phyloP scores from a whole-genome alignment of 192 early-diverging fungal species.

The Spinellus fusiger region DNA sequence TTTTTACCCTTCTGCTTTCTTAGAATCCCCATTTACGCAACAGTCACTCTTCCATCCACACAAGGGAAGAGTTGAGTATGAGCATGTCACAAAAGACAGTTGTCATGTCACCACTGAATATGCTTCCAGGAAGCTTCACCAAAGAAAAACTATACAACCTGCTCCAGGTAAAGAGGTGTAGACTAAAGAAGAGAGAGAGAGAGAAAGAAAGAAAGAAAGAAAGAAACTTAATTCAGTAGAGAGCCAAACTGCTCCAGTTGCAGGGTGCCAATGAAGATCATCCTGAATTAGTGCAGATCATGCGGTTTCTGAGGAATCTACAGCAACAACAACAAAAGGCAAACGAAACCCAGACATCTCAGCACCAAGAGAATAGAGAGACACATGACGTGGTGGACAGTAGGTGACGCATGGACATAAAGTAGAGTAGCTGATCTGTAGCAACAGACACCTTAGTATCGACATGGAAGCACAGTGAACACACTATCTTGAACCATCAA shows the following conservation, averaged over 20 bases:
- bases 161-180: conserved; percentile 9
- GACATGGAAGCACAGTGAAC: conserved; percentile 55
- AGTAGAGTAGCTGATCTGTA: neutral
- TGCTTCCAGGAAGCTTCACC: conserved; percentile 11
- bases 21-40: neutral
- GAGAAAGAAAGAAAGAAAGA: neutral
- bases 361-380: conserved; percentile 14
- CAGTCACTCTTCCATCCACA: neutral
- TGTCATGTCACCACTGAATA: conserved; percentile 4
- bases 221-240: conserved; percentile 4
- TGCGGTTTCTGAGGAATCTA: conserved; percentile 48
- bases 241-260: conserved; percentile 47
- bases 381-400: too few relatives aligned
- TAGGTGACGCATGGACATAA: too few relatives aligned
- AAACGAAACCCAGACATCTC: conserved; percentile 1
- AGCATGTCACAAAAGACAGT: neutral
- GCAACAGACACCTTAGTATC: neutral
- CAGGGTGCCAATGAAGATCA: conserved; percentile 75
- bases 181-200: neutral
- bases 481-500: conserved; percentile 68
- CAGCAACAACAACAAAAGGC: conserved; percentile 23
- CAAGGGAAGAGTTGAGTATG: too few relatives aligned
- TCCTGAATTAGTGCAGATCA: conserved; percentile 65
- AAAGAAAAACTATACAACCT: conserved; percentile 13
- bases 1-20: neutral